Conservation (phyloP, 257 asterid genomes). For the Jacaranda mimosifolia region DNA sequence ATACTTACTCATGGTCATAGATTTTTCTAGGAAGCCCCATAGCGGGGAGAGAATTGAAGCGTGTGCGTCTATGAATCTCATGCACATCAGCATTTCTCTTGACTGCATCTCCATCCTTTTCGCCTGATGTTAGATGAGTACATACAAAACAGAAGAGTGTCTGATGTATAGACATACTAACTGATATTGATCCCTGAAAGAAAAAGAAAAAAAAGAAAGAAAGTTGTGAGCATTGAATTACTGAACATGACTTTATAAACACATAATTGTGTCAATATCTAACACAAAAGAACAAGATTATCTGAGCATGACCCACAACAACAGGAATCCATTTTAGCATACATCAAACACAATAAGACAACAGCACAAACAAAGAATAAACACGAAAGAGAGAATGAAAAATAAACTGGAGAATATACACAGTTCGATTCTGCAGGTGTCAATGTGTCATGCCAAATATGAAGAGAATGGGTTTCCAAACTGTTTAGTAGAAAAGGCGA, state of each 20-base stretch:
- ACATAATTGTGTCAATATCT: not conserved
- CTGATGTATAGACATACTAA: constrained; percentile 96
- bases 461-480: not conserved
- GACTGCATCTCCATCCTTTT: constrained; percentile 68
- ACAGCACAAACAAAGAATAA: not conserved
- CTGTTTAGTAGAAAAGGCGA: not conserved
- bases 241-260: not conserved
- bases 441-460: not conserved
- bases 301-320: not conserved
- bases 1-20: constrained; percentile 89
- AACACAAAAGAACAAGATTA: not conserved
- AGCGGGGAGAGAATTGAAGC: constrained; percentile 60
- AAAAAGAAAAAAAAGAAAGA: constrained; percentile 25
- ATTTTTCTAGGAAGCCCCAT: constrained; percentile 80
- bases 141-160: constrained; percentile 90
- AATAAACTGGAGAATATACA: not conserved
- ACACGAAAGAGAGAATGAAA: not conserved
- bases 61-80: constrained; percentile 88
- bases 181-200: constrained; percentile 91
- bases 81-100: constrained; percentile 91
- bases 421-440: not conserved
- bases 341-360: not conserved
- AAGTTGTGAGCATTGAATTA: constrained; percentile 22
- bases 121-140: constrained; percentile 90
- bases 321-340: not conserved